Percentiles rank a stretch among this genome's conserved stretches.
Conservation (phyloP, 768 basidiomycete species). For the Porpolomopsis calyptriformis region DNA sequence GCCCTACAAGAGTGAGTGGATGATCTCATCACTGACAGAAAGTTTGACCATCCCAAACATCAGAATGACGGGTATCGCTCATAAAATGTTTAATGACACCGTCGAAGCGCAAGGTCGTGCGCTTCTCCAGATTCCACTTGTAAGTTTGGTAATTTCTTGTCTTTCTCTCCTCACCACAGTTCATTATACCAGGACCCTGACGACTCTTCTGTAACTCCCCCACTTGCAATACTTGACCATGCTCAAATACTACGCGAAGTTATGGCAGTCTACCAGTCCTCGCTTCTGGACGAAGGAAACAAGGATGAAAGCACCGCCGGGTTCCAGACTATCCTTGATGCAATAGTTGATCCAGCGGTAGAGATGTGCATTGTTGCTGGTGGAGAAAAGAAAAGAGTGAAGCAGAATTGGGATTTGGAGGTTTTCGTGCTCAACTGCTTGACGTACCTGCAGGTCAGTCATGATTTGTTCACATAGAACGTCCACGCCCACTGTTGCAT, state of each 20-base stretch:
- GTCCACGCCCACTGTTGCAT: slow-evolving; percentile 1
- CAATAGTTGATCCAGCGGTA: slow-evolving; percentile 77
- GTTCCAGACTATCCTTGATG: slow-evolving; percentile 68
- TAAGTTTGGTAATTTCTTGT: slow-evolving; percentile 20
- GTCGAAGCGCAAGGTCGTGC: slow-evolving; percentile 77
- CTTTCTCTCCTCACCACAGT: slow-evolving; percentile 15
- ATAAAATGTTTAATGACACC: slow-evolving; percentile 79
- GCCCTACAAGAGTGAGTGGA: slow-evolving; percentile 67
- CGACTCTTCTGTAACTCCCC: slow-evolving; percentile 63
- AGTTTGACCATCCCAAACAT: background rate
- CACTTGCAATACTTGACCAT: slow-evolving; percentile 71
- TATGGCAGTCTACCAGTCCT: slow-evolving; percentile 80
- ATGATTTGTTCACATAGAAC: background rate
- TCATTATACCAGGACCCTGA: slow-evolving; percentile 43
- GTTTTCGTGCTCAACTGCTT: slow-evolving; percentile 84
- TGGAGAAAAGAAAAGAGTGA: slow-evolving; percentile 47
- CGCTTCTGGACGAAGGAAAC: slow-evolving; percentile 60
- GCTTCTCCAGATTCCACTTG: slow-evolving; percentile 41
- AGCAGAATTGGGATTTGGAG: slow-evolving; percentile 65
- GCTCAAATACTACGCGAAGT: slow-evolving; percentile 79
- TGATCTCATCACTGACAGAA: background rate
- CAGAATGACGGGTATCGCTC: slow-evolving; percentile 74
- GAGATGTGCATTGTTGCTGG: slow-evolving; percentile 61
- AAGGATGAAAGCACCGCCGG: slow-evolving; percentile 29
- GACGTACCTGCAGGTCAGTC: slow-evolving; percentile 65